Conservation (phyloP, 768 basidiomycete species). For the Lactarius sp. region DNA sequence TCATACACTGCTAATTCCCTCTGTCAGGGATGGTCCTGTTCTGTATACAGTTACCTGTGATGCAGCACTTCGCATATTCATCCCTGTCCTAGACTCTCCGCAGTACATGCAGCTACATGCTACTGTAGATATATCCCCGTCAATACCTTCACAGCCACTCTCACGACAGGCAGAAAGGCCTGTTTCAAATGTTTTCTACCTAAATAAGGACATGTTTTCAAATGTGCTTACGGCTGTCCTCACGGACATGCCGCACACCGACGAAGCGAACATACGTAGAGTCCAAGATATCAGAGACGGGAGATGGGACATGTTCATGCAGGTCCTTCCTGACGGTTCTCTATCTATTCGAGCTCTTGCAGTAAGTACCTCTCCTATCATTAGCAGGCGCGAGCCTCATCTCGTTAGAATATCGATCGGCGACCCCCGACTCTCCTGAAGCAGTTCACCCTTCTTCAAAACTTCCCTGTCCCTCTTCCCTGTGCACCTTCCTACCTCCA, state of each 20-base stretch:
- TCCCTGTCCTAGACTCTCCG: constrained; percentile 84
- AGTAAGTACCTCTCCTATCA: constrained; percentile 41
- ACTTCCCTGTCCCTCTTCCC: constrained; percentile 46
- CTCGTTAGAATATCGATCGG: constrained; percentile 74
- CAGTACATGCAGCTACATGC: constrained; percentile 81
- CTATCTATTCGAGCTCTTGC: constrained; percentile 66
- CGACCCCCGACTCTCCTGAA: constrained; percentile 79
- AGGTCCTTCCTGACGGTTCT: constrained; percentile 69
- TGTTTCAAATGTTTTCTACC: constrained; percentile 57
- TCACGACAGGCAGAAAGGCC: constrained; percentile 29
- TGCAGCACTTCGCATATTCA: constrained; percentile 75
- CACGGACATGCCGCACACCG: constrained; percentile 32
- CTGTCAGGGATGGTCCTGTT: constrained; percentile 61
- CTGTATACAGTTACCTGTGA: constrained; percentile 84
- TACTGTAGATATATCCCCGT: constrained; percentile 66
- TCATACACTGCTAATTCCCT: constrained; percentile 9
- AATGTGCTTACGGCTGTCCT: constrained; percentile 44
- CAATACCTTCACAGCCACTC: constrained; percentile 42
- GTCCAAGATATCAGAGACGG: constrained; percentile 63
- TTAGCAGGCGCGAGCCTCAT: constrained; percentile 8
- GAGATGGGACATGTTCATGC: constrained; percentile 75
- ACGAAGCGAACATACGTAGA: constrained; percentile 45
- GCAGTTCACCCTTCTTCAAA: constrained; percentile 69
- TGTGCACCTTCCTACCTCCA: constrained; percentile 48
- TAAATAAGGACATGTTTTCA: constrained; percentile 59